A percentile compares a stretch with the other conserved stretches of the same genome.
Evolutionary conservation across 1,139 yeast genomes (phyloP).

Genomic region (Hyphopichia wangnamkhiaoensis): DNA sequence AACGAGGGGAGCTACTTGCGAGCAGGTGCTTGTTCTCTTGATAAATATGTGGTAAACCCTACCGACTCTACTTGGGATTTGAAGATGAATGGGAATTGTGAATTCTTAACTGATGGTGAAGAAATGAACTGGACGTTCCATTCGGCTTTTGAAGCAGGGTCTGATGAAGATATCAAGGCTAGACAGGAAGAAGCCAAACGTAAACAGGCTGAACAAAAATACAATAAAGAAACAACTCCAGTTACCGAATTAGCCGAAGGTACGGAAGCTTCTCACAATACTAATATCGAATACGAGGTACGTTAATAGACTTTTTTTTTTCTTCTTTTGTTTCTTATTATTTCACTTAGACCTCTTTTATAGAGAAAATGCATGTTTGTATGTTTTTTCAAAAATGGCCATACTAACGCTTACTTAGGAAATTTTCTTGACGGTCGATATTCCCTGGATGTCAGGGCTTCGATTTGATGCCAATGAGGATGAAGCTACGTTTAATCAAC

Average conservation of each 20-base stretch:
- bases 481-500: too few species aligned
- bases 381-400: neutral
- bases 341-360: neutral
- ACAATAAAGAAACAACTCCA: slow-evolving; percentile 14
- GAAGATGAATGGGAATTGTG: slow-evolving; percentile 67
- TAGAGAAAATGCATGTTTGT: too few species aligned
- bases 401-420: slow-evolving; percentile 32
- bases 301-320: slow-evolving; percentile 14
- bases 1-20: slow-evolving; percentile 39
- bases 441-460: slow-evolving; percentile 31
- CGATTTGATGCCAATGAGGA: neutral
- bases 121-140: slow-evolving; percentile 91
- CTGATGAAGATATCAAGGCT: slow-evolving; percentile 68
- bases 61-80: slow-evolving; percentile 48
- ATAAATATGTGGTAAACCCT: slow-evolving; percentile 27
- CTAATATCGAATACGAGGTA: slow-evolving; percentile 39
- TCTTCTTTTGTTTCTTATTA: neutral
- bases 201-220: slow-evolving; percentile 12
- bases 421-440: slow-evolving; percentile 43
- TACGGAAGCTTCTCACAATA: slow-evolving; percentile 10
- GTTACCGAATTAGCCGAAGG: slow-evolving; percentile 23
- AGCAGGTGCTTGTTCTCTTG: slow-evolving; percentile 50
- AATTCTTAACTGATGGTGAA: slow-evolving; percentile 71
- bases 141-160: slow-evolving; percentile 69
- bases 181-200: slow-evolving; percentile 32